Evolutionary conservation across 1,284 basidiomycete genomes (phyloP).

Genomic region (Fomitopsis schrenkii): DNA sequence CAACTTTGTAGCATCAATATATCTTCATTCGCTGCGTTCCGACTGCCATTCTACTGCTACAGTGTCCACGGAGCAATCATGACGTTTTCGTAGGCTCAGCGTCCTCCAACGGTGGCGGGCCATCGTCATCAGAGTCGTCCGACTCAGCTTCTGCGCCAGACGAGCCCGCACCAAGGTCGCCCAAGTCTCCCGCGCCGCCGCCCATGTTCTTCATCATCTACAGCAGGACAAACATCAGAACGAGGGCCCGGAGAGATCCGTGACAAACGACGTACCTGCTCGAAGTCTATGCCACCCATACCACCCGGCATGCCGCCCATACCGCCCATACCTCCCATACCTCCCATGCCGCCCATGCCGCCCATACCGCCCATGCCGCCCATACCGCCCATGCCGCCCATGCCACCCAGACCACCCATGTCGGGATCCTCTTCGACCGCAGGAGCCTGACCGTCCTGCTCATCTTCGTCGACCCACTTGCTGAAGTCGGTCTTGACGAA

Average conservation of each 20-base stretch:
- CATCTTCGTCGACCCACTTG: conserved; percentile 95
- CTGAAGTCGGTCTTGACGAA: conserved; percentile 90
- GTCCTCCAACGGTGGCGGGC: conserved; percentile 74
- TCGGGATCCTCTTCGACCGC: conserved; percentile 42
- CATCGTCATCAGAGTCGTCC: conserved; percentile 59
- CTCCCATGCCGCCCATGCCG: conserved; percentile 40
- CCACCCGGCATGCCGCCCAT: conserved; percentile 11
- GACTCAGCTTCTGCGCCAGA: conserved; percentile 35
- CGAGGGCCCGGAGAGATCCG: neutral
- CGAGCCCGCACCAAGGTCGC: conserved; percentile 23
- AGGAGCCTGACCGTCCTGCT: conserved; percentile 66
- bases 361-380: conserved; percentile 37
- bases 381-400: conserved; percentile 48
- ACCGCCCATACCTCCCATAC: conserved; percentile 44
- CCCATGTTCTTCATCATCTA: conserved; percentile 71
- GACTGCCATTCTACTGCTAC: neutral
- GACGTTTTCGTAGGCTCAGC: conserved; percentile 35
- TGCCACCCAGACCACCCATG: conserved; percentile 40
- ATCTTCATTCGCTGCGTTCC: neutral
- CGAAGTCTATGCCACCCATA: conserved; percentile 43
- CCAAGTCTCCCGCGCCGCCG: conserved; percentile 29
- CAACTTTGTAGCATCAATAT: neutral
- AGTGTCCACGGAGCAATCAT: neutral
- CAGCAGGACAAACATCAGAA: conserved; percentile 6
- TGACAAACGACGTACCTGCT: conserved; percentile 41